Evolutionary conservation across 2,329 filamentous ascomycete species (phyloP), one percentile per base, ranked within the genome.

Genomic region (Chaetothyriales sp.): DNA sequence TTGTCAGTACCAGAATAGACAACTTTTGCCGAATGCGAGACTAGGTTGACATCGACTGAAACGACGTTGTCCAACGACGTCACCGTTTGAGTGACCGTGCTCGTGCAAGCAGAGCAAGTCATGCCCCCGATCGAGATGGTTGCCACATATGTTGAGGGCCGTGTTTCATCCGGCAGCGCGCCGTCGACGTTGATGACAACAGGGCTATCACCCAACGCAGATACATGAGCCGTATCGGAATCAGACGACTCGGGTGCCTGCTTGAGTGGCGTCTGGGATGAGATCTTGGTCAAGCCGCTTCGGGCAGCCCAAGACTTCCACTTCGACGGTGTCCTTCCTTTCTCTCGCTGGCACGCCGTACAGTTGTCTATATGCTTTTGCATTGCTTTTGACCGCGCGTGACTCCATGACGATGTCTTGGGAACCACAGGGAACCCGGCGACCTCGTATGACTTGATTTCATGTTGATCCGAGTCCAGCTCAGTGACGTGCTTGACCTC

Each of bases 101-200:
- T 82, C 50, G 75, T 74, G 61, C 85, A 89, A 10, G 82, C 76
- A 13, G 80, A 78, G 63, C 85, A 88, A 3, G 81, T 86, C 83
- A 89, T 87, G 49, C 84, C 84, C 25, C 75, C 78, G 43, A 89
- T 74, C 18, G 81, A 69, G 15, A 74, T 46, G 9, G 54, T 50
- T 7, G 58, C 58, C 18, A 55, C 48, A 48, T 58, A 58, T 15
- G 48, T 20, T 9, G 18, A 13, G 19, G 20, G n/a, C 29, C 46
- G 19, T 13, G 33, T 1, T 29, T 33, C 52, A 20, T 52, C 44
- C 18, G 53, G 20, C 18, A n/a, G 9, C 29, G 53, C 18, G 33
- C 51, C 51, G 20, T 59, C 50, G 37, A 55, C 10, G 18, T 50
- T 47, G 43, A 50, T 56, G n/a, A 49, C 33, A 18, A 50, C 33